Conservation (phyloP, 2,329 filamentous ascomycete species). For the Apiospora sp. region DNA sequence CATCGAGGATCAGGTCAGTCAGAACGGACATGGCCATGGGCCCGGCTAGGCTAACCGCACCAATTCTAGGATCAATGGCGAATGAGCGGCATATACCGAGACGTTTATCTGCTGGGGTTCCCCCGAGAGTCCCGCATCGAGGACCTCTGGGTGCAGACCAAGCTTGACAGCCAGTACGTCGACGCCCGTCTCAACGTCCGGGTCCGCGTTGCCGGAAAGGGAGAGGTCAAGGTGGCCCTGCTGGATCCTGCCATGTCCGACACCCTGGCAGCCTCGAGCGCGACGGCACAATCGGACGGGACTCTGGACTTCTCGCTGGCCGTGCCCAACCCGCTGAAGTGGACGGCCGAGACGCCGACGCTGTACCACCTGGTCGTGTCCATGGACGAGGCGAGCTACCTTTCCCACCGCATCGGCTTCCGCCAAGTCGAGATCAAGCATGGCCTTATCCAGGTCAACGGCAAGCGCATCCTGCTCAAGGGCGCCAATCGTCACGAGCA, state of each 20-base stretch:
- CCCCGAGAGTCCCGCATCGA: conserved; percentile 61
- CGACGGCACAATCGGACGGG: conserved; percentile 51
- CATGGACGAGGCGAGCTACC: conserved; percentile 39
- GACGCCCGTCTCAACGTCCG: conserved; percentile 56
- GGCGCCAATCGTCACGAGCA: conserved; percentile 71
- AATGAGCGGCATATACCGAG: conserved; percentile 61
- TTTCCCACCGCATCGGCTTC: conserved; percentile 65
- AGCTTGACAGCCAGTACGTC: conserved; percentile 59
- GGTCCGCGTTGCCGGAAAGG: conserved; percentile 58
- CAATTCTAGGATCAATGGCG: conserved; percentile 64
- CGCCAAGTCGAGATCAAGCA: conserved; percentile 65
- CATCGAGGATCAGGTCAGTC: conserved; percentile 60
- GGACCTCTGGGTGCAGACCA: conserved; percentile 61
- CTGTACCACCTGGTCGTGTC: conserved; percentile 55
- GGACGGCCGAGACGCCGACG: conserved; percentile 68
- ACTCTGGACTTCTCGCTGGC: conserved; percentile 35
- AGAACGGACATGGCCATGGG: background rate
- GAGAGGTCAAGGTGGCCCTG: conserved; percentile 66
- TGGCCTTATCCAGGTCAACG: conserved; percentile 64
- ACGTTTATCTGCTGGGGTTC: conserved; percentile 67
- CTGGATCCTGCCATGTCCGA: conserved; percentile 62
- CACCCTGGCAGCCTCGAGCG: conserved; percentile 61
- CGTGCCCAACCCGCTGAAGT: conserved; percentile 60
- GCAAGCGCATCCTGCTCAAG: conserved; percentile 62
- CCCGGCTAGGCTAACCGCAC: background rate